Percentiles rank a stretch among this genome's conserved stretches.
Evolutionary conservation across 2,329 filamentous ascomycete species (phyloP).

Genomic region (Stachybotrys chartarum): DNA sequence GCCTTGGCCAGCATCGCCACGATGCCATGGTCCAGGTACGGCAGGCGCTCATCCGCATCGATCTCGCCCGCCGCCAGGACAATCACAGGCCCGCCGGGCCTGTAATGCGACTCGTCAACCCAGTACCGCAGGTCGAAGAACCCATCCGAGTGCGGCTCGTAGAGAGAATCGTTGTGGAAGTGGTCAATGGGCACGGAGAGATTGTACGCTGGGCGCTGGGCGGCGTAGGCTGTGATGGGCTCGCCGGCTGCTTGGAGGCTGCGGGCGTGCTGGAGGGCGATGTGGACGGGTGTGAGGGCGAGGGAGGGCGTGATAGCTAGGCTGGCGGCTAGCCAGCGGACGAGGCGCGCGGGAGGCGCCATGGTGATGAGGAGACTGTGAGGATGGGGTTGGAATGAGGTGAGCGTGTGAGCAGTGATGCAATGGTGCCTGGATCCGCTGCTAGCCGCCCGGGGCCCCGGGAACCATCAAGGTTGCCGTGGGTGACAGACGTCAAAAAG

Average conservation of each 20-base stretch:
- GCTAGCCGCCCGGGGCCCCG: not conserved
- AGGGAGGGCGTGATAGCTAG: not conserved
- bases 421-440: not conserved
- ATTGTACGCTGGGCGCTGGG: slow-evolving; percentile 13
- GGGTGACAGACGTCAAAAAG: too few species aligned
- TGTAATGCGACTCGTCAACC: slow-evolving; percentile 73
- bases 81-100: slow-evolving; percentile 72
- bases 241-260: too few species aligned
- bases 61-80: slow-evolving; percentile 70
- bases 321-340: not conserved
- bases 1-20: slow-evolving; percentile 62
- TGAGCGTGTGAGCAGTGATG: not conserved
- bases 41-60: slow-evolving; percentile 52
- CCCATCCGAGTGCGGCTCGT: slow-evolving; percentile 66
- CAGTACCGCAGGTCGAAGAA: slow-evolving; percentile 71
- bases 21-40: slow-evolving; percentile 72
- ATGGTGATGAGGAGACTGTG: not conserved
- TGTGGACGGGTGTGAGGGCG: not conserved
- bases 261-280: not conserved
- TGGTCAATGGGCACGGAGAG: slow-evolving; percentile 60
- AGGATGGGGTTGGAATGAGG: not conserved
- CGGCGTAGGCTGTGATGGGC: not conserved
- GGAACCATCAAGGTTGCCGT: not conserved
- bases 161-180: slow-evolving; percentile 72
- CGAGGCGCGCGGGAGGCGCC: not conserved